Base-by-base conservation (phyloP, 192 early-diverging fungal genomes). In the Backusella macrospora region DNA sequence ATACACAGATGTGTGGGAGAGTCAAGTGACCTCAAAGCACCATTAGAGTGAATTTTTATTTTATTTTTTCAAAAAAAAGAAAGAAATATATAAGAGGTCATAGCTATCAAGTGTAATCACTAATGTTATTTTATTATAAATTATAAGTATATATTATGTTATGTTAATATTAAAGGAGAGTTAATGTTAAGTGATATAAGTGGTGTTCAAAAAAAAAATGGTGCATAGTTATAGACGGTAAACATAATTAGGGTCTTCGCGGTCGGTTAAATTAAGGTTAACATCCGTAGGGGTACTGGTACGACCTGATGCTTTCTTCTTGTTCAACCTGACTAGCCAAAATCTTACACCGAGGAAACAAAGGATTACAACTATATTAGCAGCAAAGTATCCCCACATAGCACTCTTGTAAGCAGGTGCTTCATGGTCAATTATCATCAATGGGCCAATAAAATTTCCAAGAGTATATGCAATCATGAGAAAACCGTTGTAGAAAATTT, bases 391-490 rank as follows among this genome's bases (percentile, higher is more conserved):
- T 10, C 74, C 68, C 39, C 55, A 43, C 45, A 70, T 45, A 15
- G 44, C 45, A 14, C 43, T 42, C 38, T 65, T 21, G 21, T 65
- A 70, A 1, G 12, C n/a, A 59, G 74, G 67, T 0, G 55, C 45
- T 68, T 63, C 43, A 46, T 42, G 46, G 12, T 29, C 59, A 37
- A 40, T 42, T 12, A 76, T 42, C 29, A 76, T 70, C 12, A 70
- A 38, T 7, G 74, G 68, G 10, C 68, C 74, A 43, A 59, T 49
- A 15, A 65, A 46, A 14, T 70, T 76, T 15, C 68, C 74, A 40
- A 65, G 46, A 7, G 72, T 73, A 47, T 73, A 73, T 14, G 62
- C 70, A n/a, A 71, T 59, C 39, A 71, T 43, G 13, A 71, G 18
- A 8, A 71, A 40, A 62, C 49, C 70, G 5, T 62, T 40, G 5